These are phyloP conservation scores for Saturnispora diversa DNA, from an alignment of 805 yeast genomes.

Conservation along the genomic window DNA sequence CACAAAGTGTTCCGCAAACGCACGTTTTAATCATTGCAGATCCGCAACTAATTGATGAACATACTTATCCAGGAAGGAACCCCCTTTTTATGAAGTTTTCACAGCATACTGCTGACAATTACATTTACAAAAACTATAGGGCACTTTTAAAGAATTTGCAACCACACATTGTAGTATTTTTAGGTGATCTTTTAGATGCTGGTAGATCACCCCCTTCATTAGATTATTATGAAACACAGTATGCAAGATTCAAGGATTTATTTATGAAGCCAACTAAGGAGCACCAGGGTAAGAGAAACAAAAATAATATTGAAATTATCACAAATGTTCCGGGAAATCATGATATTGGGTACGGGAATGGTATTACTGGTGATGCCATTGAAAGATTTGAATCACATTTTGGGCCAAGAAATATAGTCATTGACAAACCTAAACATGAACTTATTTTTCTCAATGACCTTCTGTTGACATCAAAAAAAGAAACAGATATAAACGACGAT, in stretches of 20 bases:
- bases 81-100: slow-evolving; percentile 45
- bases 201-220: slow-evolving; percentile 48
- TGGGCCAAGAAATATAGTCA: slow-evolving; percentile 56
- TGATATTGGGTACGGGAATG: slow-evolving; percentile 87
- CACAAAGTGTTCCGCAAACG: slow-evolving; percentile 5
- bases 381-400: slow-evolving; percentile 61
- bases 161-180: slow-evolving; percentile 70
- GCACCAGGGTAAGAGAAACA: slow-evolving; percentile 9
- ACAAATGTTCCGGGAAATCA: slow-evolving; percentile 76
- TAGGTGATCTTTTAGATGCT: slow-evolving; percentile 93
- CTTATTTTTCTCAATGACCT: slow-evolving; percentile 72
- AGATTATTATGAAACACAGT: slow-evolving; percentile 58
- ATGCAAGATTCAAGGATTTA: slow-evolving; percentile 49
- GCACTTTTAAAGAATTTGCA: slow-evolving; percentile 47
- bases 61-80: slow-evolving; percentile 76
- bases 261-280: slow-evolving; percentile 37
- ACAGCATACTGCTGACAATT: slow-evolving; percentile 60
- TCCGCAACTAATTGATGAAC: slow-evolving; percentile 84
- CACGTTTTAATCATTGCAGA: slow-evolving; percentile 60
- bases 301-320: slow-evolving; percentile 32
- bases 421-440: slow-evolving; percentile 62
- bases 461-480: slow-evolving; percentile 53
- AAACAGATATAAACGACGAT: slow-evolving; percentile 37
- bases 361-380: slow-evolving; percentile 46
- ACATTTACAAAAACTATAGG: slow-evolving; percentile 69